phyloP scores from a whole-genome alignment of 345 rosid genomes.

The Excoecaria cochinchinensis region DNA sequence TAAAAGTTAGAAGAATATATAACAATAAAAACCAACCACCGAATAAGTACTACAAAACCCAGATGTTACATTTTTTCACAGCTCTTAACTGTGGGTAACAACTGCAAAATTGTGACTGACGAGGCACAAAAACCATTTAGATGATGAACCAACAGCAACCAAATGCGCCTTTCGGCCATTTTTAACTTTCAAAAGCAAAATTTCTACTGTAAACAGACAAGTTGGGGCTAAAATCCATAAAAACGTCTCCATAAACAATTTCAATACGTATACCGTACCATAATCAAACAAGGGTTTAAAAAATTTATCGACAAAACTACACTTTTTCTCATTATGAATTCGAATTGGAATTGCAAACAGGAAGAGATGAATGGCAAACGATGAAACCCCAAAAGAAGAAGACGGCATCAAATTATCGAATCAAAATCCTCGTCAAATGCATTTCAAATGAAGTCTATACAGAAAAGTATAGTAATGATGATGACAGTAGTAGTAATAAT shows the following conservation, averaged over 20 bases:
- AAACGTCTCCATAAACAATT: neutral
- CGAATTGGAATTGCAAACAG: neutral
- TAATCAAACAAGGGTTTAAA: neutral
- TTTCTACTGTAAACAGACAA: no score
- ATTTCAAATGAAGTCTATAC: neutral
- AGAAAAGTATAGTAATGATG: neutral
- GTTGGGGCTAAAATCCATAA: no score
- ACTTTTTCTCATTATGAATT: neutral
- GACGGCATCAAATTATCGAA: no score
- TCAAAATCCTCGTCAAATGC: neutral
- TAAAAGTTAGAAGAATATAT: neutral
- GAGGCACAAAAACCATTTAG: neutral
- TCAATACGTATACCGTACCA: neutral
- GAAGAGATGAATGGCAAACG: neutral
- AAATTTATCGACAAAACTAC: neutral
- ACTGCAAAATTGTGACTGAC: neutral
- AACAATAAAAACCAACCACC: neutral
- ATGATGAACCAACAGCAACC: neutral
- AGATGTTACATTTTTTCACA: neutral
- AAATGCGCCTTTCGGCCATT: neutral
- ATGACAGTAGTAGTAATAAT: no score
- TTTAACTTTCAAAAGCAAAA: neutral
- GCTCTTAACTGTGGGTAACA: neutral
- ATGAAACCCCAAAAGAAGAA: neutral
- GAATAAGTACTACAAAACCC: neutral